Evolutionary conservation across 2,329 filamentous ascomycete genomes (phyloP).

Genomic region (Botrytis aclada): DNA sequence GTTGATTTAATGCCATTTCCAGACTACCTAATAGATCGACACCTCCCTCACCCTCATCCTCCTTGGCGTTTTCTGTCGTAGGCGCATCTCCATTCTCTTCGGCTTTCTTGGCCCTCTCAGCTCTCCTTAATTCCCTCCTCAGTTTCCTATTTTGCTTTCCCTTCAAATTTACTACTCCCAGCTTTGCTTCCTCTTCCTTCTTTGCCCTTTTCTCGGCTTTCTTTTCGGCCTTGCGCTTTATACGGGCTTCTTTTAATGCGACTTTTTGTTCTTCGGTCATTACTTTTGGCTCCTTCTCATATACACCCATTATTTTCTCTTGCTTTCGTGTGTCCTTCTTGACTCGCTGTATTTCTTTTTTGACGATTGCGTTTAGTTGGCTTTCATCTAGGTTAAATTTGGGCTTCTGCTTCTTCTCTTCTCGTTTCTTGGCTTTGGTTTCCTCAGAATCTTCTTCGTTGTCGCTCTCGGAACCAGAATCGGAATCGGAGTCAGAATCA

Average conservation of each 20-base stretch:
- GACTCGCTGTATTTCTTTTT: constrained; percentile 17
- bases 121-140: constrained; percentile 21
- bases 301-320: constrained; percentile 17
- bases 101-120: neutral
- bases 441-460: neutral
- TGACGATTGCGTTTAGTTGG: constrained; percentile 16
- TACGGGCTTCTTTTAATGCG: constrained; percentile 11
- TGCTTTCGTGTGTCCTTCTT: constrained; percentile 14
- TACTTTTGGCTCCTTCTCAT: constrained; percentile 7
- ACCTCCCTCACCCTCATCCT: neutral
- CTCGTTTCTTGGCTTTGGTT: constrained; percentile 4
- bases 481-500: constrained; percentile 17
- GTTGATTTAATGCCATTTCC: neutral
- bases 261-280: constrained; percentile 18
- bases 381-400: constrained; percentile 15
- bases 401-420: constrained; percentile 16
- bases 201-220: constrained; percentile 12
- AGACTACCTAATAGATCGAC: constrained; percentile 2
- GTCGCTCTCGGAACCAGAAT: neutral
- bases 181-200: constrained; percentile 14
- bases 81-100: neutral
- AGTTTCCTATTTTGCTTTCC: constrained; percentile 19
- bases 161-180: neutral
- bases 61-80: neutral
- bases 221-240: constrained; percentile 15